A percentile compares a stretch with the other conserved stretches of the same genome.
Evolutionary conservation across 805 yeast genomes (phyloP).

Genomic region (Teunomyces stri): DNA sequence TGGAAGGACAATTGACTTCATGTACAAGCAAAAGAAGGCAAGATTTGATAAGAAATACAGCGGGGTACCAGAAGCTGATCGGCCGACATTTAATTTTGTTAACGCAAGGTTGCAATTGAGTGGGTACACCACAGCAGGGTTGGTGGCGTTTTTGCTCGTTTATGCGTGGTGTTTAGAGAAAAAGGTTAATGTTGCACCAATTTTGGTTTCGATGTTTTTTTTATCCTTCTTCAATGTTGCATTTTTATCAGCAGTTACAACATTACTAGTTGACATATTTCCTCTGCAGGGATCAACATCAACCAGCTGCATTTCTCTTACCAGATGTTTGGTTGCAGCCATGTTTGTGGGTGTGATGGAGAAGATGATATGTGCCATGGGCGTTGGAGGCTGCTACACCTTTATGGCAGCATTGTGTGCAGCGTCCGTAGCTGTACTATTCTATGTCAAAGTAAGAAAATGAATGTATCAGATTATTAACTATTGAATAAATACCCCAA

Average conservation of each 20-base stretch:
- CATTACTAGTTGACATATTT: constrained; percentile 72
- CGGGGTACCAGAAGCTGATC: not conserved
- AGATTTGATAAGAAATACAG: constrained; percentile 23
- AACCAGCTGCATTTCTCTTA: constrained; percentile 67
- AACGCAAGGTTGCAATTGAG: constrained; percentile 46
- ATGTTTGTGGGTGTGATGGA: constrained; percentile 65
- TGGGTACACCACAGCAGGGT: not conserved
- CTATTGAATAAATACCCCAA: constrained; percentile 7
- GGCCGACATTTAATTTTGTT: constrained; percentile 48
- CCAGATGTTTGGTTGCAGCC: constrained; percentile 73
- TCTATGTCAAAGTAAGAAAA: not conserved
- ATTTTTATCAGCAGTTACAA: constrained; percentile 56
- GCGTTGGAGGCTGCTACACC: constrained; percentile 75
- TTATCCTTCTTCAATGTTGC: constrained; percentile 59
- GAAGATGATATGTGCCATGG: constrained; percentile 55
- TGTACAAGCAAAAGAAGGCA: constrained; percentile 36
- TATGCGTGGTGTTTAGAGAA: constrained; percentile 74
- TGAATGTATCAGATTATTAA: not conserved
- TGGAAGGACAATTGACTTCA: constrained; percentile 57
- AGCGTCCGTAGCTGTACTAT: not conserved
- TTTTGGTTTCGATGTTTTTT: constrained; percentile 56
- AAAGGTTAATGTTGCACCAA: constrained; percentile 48
- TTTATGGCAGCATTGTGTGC: constrained; percentile 55
- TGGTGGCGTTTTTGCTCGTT: constrained; percentile 40
- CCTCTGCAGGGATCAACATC: constrained; percentile 73